Evolutionary conservation across 441 rosid species (phyloP).

Genomic region (Gossypium aridum): DNA sequence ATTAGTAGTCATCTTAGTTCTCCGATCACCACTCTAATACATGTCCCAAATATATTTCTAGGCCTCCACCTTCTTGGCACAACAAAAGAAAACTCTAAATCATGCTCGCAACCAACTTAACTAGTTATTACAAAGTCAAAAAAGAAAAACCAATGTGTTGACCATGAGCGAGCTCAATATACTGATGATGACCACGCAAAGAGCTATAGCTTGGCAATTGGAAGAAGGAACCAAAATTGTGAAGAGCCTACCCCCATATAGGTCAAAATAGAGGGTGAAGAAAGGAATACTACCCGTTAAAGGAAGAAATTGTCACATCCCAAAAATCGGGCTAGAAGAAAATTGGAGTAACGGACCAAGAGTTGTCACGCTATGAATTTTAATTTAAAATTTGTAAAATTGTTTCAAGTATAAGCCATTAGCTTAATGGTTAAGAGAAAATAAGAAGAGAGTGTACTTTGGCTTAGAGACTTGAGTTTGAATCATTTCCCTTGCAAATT

Average conservation of each 20-base stretch:
- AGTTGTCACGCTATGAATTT: neutral
- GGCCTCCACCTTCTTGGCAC: neutral
- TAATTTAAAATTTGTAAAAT: no score
- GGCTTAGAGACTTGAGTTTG: neutral
- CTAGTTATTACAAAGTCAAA: neutral
- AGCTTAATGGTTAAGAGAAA: neutral
- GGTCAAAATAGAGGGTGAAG: no score
- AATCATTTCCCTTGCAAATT: neutral
- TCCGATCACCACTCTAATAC: neutral
- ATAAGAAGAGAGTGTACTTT: neutral
- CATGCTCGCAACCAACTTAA: neutral
- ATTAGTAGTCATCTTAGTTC: neutral
- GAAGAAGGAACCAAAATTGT: no score
- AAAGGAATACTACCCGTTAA: no score
- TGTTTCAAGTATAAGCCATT: neutral
- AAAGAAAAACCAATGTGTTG: neutral
- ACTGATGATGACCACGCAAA: no score
- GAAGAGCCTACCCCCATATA: no score
- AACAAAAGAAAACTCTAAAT: neutral
- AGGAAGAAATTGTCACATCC: neutral
- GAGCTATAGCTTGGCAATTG: no score
- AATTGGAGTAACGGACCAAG: no score
- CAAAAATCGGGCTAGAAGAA: neutral
- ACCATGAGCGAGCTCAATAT: no score
- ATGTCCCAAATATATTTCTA: neutral